Conservation (phyloP, 2,329 filamentous ascomycete genomes). For the Ceratocystis eucalypticola region DNA sequence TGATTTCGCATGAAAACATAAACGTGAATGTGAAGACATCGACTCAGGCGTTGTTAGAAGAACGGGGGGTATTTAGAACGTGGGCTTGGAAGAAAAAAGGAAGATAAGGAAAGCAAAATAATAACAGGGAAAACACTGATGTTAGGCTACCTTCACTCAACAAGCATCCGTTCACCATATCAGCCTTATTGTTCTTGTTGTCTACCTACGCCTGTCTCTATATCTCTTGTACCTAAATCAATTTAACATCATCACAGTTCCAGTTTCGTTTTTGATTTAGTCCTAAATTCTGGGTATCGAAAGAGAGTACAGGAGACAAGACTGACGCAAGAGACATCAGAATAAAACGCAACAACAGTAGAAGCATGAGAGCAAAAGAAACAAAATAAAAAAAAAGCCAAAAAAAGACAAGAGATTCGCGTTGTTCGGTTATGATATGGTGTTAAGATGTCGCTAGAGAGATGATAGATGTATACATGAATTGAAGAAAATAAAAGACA, state of each 20-base stretch:
- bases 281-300: slow-evolving; percentile 8
- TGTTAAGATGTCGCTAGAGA: slow-evolving; percentile 1
- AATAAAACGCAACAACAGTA: background rate
- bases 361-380: background rate
- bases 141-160: background rate
- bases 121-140: background rate
- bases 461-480: slow-evolving; percentile 7
- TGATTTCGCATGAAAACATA: no score
- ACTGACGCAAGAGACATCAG: background rate
- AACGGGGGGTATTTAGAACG: no score
- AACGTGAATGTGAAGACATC: no score
- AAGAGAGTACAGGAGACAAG: background rate
- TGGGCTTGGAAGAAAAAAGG: background rate
- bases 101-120: slow-evolving; percentile 6
- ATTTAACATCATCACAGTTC: background rate
- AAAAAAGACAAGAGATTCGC: background rate
- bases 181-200: no score
- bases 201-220: no score
- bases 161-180: background rate
- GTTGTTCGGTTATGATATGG: background rate
- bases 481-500: slow-evolving; percentile 10
- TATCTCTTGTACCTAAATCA: no score
- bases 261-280: background rate
- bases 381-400: background rate
- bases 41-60: no score